Evolutionary conservation across 2,329 filamentous ascomycete species (phyloP), one percentile per base, ranked within the genome.

Genomic region (Oidium heveae): DNA sequence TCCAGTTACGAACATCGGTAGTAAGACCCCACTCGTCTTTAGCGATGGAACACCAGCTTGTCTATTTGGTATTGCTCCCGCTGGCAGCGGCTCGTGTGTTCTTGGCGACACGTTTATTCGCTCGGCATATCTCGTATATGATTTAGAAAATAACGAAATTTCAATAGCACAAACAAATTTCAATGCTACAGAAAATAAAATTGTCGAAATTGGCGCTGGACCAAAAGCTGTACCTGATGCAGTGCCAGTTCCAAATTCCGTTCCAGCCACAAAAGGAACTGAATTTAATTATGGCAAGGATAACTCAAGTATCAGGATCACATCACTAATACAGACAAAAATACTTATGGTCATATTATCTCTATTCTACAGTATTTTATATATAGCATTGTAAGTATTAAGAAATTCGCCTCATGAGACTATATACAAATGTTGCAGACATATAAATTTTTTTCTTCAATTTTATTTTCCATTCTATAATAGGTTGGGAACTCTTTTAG

Each of bases 71-170:
- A 74, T 86, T 58, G 71, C 75, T 2, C 77, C 79, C 1, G 72
- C 78, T 1, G 72, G 71, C 2, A 59, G 65, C 1, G 70, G 72
- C 33, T 73, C 74, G n/a, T 72, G 74, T 46, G 75, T 85, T 1
- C 68, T 87, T 32, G 83, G 83, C 16, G 83, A 86, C 63, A 84
- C 82, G 0, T 87, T 87, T 65, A 69, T 87, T 55, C 72, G 83
- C 51, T 82, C 79, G 37, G 82, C 82, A 0, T 87, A 87, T 60
- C 74, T 85, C 15, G 82, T 87, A 12, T 86, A 84, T 63, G 82
- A 86, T 63, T 70, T 86, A 22, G 75, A 71, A 32, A 84, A 83
- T 65, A 79, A 85, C 63, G 72, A 82, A 66, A 79, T 86, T 59
- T 80, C 78, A 1, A 67, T 86, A 34, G 83, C 81, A 1, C 77